Base-by-base conservation (phyloP, 192 early-diverging fungal species). In the Phycomyces nitens region DNA sequence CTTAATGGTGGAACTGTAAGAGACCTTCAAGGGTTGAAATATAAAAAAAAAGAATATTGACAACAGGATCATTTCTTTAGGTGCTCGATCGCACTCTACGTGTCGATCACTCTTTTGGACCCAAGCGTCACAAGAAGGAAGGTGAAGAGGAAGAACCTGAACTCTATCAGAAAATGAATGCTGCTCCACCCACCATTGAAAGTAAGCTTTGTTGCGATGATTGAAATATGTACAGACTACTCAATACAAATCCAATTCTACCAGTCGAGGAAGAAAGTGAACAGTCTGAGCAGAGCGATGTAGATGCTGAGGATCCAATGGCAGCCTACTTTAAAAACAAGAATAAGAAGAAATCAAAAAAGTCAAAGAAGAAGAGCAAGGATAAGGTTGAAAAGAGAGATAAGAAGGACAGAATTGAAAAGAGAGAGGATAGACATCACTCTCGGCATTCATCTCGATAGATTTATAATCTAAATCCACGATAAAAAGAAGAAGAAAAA, bases 1-100 rank as follows among this genome's bases (percentile, higher is more conserved):
- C 81, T 99, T 38, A 94, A 94, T 71, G 94, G 94, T 7, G 74
- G 74, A 44, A 80, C 85, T 70, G 81, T 84, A 74, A 68, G 16
- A n/a, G n/a, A n/a, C n/a, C n/a, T n/a, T 38, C 60, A 59, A 7
- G n/a, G n/a, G n/a, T n/a, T n/a, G n/a, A n/a, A n/a, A n/a, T n/a
- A n/a, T n/a, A n/a, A n/a, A n/a, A n/a, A 11, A 61, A 42, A 39
- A 12, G 14, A 18, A 51, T 4, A 34, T 2, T 27, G 57, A 26
- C 34, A 16, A 52, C 10, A 14, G 26, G 20, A 34, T 39, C 51
- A 23, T 40, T 26, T 64, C 56, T 50, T 50, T 74, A 77, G 78
- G 62, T 80, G 1, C 57, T 75, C 10, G 77, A 72, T 15, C 78
- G 91, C 23, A 79, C 78, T 22, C 38, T 93, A 56, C 85, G 89